These are phyloP conservation scores for Chrysanthemum lavandulifolium DNA, from an alignment of 129 eudicot genomes.

Conservation along the genomic window DNA sequence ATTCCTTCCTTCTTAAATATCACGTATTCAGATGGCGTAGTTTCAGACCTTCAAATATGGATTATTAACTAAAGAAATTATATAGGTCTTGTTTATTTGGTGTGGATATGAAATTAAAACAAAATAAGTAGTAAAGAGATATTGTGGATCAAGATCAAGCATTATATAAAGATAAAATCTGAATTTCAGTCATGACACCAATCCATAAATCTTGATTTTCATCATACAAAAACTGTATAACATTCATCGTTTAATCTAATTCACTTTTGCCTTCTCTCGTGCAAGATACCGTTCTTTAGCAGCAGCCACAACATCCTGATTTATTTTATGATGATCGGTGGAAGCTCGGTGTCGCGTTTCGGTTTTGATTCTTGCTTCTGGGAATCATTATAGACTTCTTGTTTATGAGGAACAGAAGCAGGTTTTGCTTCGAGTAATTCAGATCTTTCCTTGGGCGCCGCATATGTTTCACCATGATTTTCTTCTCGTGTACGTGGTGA, in stretches of 20 bases:
- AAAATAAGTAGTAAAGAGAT: too few species aligned
- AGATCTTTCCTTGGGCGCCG: constrained; percentile 32
- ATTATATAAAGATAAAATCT: constrained; percentile 4
- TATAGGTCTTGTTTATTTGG: too few species aligned
- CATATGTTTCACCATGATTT: constrained; percentile 28
- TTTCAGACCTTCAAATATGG: too few species aligned
- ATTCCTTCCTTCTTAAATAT: too few species aligned
- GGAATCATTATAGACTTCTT: constrained; percentile 24
- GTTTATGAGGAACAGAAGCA: constrained; percentile 32
- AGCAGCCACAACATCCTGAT: constrained; percentile 78
- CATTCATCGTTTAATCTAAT: too few species aligned
- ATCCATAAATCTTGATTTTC: not conserved
- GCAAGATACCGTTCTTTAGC: constrained; percentile 86
- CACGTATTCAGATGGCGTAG: too few species aligned
- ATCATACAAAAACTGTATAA: not conserved
- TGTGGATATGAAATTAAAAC: too few species aligned
- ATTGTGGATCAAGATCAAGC: not conserved
- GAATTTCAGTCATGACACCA: not conserved
- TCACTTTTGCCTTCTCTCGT: constrained; percentile 58
- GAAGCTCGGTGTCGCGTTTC: constrained; percentile 30
- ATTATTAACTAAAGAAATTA: too few species aligned
- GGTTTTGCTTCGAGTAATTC: too few species aligned
- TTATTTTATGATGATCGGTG: constrained; percentile 65
- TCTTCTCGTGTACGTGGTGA: constrained; percentile 27
- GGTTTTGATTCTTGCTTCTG: constrained; percentile 20